Evolutionary conservation across 2,329 filamentous ascomycete genomes (phyloP).

Genomic region (Bretziella fagacearum): DNA sequence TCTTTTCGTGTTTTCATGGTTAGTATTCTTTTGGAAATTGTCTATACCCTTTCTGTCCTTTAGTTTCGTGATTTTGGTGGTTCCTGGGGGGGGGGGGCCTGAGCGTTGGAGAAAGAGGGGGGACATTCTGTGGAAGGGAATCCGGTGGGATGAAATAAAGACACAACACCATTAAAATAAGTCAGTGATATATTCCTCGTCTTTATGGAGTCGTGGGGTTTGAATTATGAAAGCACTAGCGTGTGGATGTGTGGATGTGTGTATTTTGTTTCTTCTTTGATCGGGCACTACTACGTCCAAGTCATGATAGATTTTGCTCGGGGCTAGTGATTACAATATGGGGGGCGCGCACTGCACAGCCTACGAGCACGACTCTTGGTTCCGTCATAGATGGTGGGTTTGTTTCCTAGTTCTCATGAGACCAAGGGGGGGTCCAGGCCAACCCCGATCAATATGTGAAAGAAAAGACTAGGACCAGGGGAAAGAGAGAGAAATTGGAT

Average conservation of each 20-base stretch:
- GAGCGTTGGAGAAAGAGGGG: not conserved
- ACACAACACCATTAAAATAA: not conserved
- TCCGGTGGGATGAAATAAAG: not conserved
- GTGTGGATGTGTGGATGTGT: not conserved
- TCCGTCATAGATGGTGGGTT: not conserved
- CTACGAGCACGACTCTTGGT: not conserved
- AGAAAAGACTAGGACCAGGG: no score
- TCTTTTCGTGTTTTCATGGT: not conserved
- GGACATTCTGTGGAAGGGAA: not conserved
- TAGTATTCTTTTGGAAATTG: not conserved
- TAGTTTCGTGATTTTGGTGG: not conserved
- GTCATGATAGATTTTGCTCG: no score
- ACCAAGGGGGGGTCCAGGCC: not conserved
- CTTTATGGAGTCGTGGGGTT: not conserved
- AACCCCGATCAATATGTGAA: no score
- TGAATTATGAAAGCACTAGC: not conserved
- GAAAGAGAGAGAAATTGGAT: no score
- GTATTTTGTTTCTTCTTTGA: not conserved
- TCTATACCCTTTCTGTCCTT: not conserved
- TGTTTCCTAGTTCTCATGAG: not conserved
- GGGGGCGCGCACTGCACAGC: not conserved
- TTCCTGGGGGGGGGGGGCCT: not conserved
- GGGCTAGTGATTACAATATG: not conserved
- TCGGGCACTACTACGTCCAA: not conserved
- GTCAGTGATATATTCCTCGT: conserved; percentile 1